A percentile compares a stretch with the other conserved stretches of the same genome.
These are phyloP conservation scores for Seiridium unicorne DNA, from an alignment of 2,329 filamentous ascomycete species.

Conservation along the genomic window DNA sequence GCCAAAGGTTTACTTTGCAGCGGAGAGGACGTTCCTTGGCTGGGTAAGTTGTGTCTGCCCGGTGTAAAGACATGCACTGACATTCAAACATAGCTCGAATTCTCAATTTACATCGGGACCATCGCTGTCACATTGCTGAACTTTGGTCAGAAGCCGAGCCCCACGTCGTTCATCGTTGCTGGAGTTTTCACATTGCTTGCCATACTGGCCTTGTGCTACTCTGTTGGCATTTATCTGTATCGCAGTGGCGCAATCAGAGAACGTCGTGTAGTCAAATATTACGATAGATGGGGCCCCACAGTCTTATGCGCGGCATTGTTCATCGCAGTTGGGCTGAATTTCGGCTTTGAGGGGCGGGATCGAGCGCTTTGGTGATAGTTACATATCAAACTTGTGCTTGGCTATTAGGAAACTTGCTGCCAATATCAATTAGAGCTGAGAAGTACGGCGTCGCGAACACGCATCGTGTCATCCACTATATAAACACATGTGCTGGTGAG, in stretches of 20 bases:
- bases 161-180: slow-evolving; percentile 64
- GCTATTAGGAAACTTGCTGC: too few species aligned
- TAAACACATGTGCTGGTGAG: too few species aligned
- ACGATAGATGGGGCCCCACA: slow-evolving; percentile 84
- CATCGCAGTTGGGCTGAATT: slow-evolving; percentile 73
- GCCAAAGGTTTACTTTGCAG: slow-evolving; percentile 96
- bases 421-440: too few species aligned
- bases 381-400: too few species aligned
- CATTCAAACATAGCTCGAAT: slow-evolving; percentile 67
- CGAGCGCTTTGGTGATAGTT: slow-evolving; percentile 48
- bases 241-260: slow-evolving; percentile 81
- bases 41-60: slow-evolving; percentile 60
- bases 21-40: slow-evolving; percentile 90
- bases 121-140: slow-evolving; percentile 84
- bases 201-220: slow-evolving; percentile 76
- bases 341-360: slow-evolving; percentile 71
- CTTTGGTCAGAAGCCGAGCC: slow-evolving; percentile 62
- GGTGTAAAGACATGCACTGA: slow-evolving; percentile 1
- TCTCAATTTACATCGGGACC: slow-evolving; percentile 88
- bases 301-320: slow-evolving; percentile 73
- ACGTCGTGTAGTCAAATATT: slow-evolving; percentile 82
- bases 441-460: too few species aligned
- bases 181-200: slow-evolving; percentile 83
- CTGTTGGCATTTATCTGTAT: slow-evolving; percentile 82
- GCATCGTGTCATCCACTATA: too few species aligned